These are phyloP conservation scores for Quercus engelmannii DNA, from an alignment of 306 rosid genomes.

Conservation along the genomic window DNA sequence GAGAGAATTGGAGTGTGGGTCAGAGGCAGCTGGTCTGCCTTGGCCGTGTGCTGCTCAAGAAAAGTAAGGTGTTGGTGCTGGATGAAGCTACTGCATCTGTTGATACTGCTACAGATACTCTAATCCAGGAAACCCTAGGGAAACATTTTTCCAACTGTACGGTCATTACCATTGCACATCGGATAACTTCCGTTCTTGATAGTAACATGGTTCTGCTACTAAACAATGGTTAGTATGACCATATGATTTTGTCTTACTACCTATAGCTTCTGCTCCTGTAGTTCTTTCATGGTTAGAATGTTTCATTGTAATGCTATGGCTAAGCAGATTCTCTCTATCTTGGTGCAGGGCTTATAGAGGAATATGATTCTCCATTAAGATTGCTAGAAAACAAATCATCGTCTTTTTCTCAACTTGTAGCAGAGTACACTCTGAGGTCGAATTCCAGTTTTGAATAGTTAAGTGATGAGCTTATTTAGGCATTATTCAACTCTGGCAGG, in stretches of 20 bases:
- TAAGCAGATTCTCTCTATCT: neutral
- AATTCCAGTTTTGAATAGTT: slow-evolving; percentile 15
- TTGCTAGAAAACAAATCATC: slow-evolving; percentile 18
- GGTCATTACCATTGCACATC: slow-evolving; percentile 31
- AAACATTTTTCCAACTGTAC: slow-evolving; percentile 27
- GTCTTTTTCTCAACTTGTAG: slow-evolving; percentile 10
- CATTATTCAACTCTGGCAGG: neutral
- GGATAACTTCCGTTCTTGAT: slow-evolving; percentile 31
- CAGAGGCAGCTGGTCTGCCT: slow-evolving; percentile 42
- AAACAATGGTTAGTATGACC: neutral
- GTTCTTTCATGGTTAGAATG: neutral
- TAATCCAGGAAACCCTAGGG: slow-evolving; percentile 40
- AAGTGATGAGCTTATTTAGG: neutral
- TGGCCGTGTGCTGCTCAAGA: slow-evolving; percentile 35
- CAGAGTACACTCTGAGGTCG: slow-evolving; percentile 35
- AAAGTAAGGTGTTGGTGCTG: slow-evolving; percentile 38
- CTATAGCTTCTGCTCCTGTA: neutral
- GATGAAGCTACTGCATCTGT: slow-evolving; percentile 63
- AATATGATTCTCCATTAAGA: neutral
- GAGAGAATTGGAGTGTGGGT: slow-evolving; percentile 63
- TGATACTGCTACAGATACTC: slow-evolving; percentile 50
- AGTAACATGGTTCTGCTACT: slow-evolving; percentile 39
- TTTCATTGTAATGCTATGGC: neutral
- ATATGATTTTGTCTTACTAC: neutral
- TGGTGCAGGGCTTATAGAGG: slow-evolving; percentile 8